Conservation (phyloP, 345 rosid species). For the Eucalyptus tenuipes region DNA sequence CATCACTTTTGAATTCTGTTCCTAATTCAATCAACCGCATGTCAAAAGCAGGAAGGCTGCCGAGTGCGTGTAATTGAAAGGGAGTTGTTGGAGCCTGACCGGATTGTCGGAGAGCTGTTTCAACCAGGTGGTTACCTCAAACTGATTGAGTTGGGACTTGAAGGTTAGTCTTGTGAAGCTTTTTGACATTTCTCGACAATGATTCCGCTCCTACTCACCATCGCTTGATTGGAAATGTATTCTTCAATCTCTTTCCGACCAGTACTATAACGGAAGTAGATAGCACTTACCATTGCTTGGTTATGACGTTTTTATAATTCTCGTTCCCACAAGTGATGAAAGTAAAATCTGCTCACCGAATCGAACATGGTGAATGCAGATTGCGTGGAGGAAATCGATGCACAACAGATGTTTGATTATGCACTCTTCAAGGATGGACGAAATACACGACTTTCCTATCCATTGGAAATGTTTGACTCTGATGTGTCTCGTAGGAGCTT, state of each 20-base stretch:
- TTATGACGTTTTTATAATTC: neutral
- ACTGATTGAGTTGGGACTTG: constrained; percentile 9
- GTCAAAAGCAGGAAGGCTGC: neutral
- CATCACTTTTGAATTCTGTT: neutral
- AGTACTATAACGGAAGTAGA: neutral
- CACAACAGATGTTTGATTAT: neutral
- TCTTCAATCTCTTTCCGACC: neutral
- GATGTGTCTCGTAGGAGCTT: neutral
- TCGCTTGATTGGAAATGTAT: neutral
- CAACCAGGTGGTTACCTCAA: constrained; percentile 9
- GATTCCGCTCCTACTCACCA: neutral
- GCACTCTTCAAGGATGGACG: neutral
- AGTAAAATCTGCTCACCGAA: neutral
- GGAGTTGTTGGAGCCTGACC: neutral
- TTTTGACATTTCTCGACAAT: neutral
- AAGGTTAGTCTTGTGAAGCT: neutral
- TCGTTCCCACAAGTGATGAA: neutral
- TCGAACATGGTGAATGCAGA: neutral
- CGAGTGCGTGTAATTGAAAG: neutral
- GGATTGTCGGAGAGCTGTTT: constrained; percentile 5
- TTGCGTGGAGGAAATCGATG: neutral
- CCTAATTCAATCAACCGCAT: neutral
- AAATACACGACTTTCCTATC: neutral
- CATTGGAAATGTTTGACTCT: neutral
- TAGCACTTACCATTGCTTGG: neutral